Evolutionary conservation across 768 basidiomycete species (phyloP), one percentile per base, ranked within the genome.

Genomic region (Fomitopsis serialis): DNA sequence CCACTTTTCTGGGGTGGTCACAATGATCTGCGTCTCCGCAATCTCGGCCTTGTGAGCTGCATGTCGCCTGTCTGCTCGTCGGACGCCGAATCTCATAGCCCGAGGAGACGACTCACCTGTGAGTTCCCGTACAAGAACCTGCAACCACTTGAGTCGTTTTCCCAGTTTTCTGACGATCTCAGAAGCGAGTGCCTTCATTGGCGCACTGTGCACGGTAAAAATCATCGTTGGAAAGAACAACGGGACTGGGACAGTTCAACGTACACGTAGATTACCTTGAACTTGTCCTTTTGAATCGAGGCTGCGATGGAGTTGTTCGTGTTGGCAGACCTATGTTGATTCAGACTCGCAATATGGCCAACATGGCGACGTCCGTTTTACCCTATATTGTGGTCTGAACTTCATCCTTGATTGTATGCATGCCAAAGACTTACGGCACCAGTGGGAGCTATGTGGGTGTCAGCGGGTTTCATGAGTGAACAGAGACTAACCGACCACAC

Each of bases 1-100:
- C 97, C 97, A 99, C 68, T 99, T 99, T 68, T 99, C 97, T 0
- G 97, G 97, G 1, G 97, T 99, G 2, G 97, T 99, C 7, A 99
- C 94, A 54, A 99, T 98, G 43, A 99, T 87, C 65, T 98, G 96
- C 10, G 97, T 98, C 68, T 89, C 84, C 1, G 89, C 87, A 55
- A 99, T 94, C 71, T 98, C 96, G 35, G 84, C 78, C 68, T 89
- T 88, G 97, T 92, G 67, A 99, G 71, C 68, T 98, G 97, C 95
- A 98, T 98, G 63, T 99, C 97, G 69, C 96, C 75, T 73, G 55
- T 54, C 21, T 32, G 9, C 5, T 50, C 42, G 12, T 37, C 22
- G 43, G 23, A 32, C 22, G 32, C 47, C n/a, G 25, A 19, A 22
- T 35, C 29, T 6, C 7, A 37, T n/a, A 45, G 19, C n/a, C 7